phyloP scores from a whole-genome alignment of 305 asterid species.

The Fraxinus velutina region DNA sequence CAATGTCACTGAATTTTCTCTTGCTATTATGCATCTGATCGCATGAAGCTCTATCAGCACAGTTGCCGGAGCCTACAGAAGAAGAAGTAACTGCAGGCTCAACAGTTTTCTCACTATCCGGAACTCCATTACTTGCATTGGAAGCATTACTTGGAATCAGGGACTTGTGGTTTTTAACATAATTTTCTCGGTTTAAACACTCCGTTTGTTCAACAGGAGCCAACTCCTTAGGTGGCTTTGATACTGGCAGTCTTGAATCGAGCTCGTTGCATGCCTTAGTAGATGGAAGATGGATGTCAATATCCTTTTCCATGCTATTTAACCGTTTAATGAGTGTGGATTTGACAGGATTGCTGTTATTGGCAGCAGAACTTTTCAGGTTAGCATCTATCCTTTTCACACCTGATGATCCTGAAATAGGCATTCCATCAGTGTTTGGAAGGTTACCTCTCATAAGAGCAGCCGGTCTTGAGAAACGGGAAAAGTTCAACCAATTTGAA shows the following conservation, averaged over 20 bases:
- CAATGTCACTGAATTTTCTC: constrained; percentile 55
- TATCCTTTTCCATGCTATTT: constrained; percentile 31
- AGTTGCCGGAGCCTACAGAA: constrained; percentile 83
- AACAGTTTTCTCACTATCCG: constrained; percentile 42
- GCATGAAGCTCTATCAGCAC: constrained; percentile 70
- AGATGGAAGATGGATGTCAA: constrained; percentile 28
- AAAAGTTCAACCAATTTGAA: constrained; percentile 56
- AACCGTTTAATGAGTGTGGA: constrained; percentile 26
- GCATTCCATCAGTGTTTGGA: constrained; percentile 37
- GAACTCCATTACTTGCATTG: constrained; percentile 30
- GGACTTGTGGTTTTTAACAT: constrained; percentile 38
- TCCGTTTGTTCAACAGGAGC: constrained; percentile 24
- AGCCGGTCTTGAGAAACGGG: constrained; percentile 67
- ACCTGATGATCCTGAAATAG: constrained; percentile 37
- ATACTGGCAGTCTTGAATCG: constrained; percentile 29
- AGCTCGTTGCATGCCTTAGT: constrained; percentile 20
- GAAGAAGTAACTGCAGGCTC: constrained; percentile 73
- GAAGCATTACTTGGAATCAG: constrained; percentile 18
- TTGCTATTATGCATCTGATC: constrained; percentile 55
- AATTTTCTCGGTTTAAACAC: constrained; percentile 29
- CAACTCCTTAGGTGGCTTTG: constrained; percentile 31
- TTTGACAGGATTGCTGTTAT: constrained; percentile 31
- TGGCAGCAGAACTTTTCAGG: constrained; percentile 33
- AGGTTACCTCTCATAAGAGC: constrained; percentile 40
- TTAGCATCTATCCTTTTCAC: constrained; percentile 31